phyloP scores from a whole-genome alignment of 2,329 filamentous ascomycete species.

The Decorospora gaudefroyi region DNA sequence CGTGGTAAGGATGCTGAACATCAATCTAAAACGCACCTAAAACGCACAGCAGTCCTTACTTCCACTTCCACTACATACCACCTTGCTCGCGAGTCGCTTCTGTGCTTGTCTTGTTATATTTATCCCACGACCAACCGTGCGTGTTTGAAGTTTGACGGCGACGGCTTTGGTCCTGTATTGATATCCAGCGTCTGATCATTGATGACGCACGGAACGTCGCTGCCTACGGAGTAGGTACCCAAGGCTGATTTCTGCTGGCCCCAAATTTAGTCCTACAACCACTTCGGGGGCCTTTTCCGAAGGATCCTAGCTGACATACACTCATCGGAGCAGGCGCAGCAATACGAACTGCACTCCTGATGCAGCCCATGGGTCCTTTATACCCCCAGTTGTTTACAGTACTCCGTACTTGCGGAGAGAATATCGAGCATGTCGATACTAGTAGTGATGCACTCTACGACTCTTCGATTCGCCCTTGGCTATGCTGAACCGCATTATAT shows the following conservation, averaged over 20 bases:
- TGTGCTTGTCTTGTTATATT: not conserved
- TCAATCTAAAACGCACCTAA: not conserved
- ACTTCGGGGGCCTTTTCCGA: not conserved
- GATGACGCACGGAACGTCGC: constrained; percentile 8
- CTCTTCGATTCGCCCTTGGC: not conserved
- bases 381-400: not conserved
- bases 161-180: not conserved
- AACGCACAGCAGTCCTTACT: not conserved
- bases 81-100: not conserved
- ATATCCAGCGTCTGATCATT: not conserved
- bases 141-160: no score
- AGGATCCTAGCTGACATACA: no score
- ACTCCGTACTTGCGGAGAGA: not conserved
- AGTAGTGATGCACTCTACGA: not conserved
- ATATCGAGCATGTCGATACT: not conserved
- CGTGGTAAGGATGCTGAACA: no score
- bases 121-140: no score
- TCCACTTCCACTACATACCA: not conserved
- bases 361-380: constrained; percentile 1
- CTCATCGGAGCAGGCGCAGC: constrained; percentile 1
- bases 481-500: no score
- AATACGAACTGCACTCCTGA: not conserved
- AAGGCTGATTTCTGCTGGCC: no score
- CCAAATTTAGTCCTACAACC: not conserved
- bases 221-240: no score